A percentile compares a stretch with the other conserved stretches of the same genome.
phyloP scores from a whole-genome alignment of 2,329 filamentous ascomycete genomes.

The Fusarium avenaceum region DNA sequence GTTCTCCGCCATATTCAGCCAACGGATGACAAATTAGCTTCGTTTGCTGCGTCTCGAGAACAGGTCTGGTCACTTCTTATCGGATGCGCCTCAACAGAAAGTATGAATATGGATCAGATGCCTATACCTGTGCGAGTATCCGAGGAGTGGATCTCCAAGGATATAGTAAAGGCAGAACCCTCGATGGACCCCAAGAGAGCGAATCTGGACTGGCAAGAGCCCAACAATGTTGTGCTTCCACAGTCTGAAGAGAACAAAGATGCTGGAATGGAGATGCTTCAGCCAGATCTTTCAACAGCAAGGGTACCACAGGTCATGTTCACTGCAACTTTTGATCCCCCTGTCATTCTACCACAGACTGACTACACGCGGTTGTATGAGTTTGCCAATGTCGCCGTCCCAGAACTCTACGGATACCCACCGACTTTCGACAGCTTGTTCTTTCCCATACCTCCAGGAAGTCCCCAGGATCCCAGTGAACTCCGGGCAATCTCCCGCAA shows the following conservation, averaged over 20 bases:
- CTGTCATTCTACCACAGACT: conserved; percentile 75
- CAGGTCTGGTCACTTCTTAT: conserved; percentile 77
- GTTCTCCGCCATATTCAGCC: conserved; percentile 65
- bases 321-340: conserved; percentile 79
- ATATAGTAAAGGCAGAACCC: conserved; percentile 70
- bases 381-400: conserved; percentile 63
- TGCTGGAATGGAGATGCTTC: conserved; percentile 66
- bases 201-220: conserved; percentile 79
- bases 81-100: conserved; percentile 68
- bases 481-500: conserved; percentile 67
- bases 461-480: conserved; percentile 68
- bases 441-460: conserved; percentile 66
- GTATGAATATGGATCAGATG: conserved; percentile 53
- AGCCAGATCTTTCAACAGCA: conserved; percentile 59
- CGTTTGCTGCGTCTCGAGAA: conserved; percentile 57
- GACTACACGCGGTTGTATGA: conserved; percentile 74
- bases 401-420: conserved; percentile 52
- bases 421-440: conserved; percentile 70
- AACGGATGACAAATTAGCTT: conserved; percentile 54
- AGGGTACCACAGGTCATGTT: conserved; percentile 81
- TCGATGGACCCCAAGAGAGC: conserved; percentile 58
- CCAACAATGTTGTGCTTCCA: conserved; percentile 72
- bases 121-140: conserved; percentile 76
- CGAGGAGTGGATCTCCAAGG: conserved; percentile 78
- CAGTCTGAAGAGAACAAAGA: conserved; percentile 62